These are phyloP conservation scores for Tetrahymena malaccensis DNA, from an alignment of 73 alveolate genomes.

Conservation along the genomic window DNA sequence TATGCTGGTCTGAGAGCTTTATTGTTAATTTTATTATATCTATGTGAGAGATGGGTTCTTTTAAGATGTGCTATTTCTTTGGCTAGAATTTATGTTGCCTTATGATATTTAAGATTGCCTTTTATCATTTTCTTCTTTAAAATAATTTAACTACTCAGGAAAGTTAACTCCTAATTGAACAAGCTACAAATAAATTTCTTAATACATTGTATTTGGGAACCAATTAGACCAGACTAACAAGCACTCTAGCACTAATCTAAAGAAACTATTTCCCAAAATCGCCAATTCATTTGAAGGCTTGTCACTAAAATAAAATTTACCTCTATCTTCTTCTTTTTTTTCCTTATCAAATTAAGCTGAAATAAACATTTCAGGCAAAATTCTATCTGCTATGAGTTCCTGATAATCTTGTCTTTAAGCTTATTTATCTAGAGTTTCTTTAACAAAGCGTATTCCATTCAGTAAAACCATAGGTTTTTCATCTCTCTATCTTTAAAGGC, in stretches of 20 bases:
- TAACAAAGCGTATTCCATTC: neutral
- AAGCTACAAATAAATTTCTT: neutral
- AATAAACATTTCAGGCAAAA: neutral
- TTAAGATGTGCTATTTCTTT: neutral
- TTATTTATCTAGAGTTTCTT: neutral
- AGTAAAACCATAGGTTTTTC: neutral
- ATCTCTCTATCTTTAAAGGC: neutral
- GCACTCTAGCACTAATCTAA: neutral
- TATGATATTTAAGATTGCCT: neutral
- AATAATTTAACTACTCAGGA: neutral
- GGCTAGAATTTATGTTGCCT: neutral
- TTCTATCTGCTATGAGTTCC: neutral
- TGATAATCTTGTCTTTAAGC: neutral
- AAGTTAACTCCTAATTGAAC: neutral
- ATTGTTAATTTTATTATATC: neutral
- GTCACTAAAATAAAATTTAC: neutral
- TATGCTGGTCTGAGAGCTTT: neutral
- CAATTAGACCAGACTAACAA: neutral
- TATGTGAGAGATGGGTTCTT: neutral
- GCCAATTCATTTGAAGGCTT: neutral
- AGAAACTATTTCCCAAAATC: neutral
- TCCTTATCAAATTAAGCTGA: neutral
- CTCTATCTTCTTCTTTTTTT: neutral
- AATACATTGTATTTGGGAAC: neutral
- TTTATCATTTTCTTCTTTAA: neutral